Evolutionary conservation across 345 rosid species (phyloP).

Genomic region (Murraya koenigii): DNA sequence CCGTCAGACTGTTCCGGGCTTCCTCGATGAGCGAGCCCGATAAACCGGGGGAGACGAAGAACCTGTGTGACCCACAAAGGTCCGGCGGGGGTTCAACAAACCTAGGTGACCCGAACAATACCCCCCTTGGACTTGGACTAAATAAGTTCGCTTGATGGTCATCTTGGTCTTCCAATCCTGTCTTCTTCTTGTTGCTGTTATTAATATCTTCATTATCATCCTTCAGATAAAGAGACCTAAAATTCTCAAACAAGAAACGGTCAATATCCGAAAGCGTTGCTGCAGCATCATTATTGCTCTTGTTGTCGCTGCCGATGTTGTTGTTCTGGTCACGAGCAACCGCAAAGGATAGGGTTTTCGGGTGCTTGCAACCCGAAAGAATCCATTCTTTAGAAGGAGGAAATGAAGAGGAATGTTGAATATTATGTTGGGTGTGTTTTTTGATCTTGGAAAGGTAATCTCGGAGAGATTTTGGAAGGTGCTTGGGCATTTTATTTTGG

Average conservation of each 20-base stretch:
- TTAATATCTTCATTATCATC: conserved; percentile 32
- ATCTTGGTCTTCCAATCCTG: conserved; percentile 8
- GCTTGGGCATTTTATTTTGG: conserved; percentile 52
- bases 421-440: conserved; percentile 27
- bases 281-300: conserved; percentile 18
- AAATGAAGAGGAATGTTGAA: conserved; percentile 33
- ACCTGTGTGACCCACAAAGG: conserved; percentile 40
- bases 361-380: conserved; percentile 51
- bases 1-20: conserved; percentile 36
- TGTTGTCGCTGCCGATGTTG: conserved; percentile 2
- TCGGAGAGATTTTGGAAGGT: conserved; percentile 57
- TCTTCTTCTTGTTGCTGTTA: not conserved
- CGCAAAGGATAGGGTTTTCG: conserved; percentile 64
- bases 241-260: conserved; percentile 76
- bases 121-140: not conserved
- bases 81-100: conserved; percentile 27
- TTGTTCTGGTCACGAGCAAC: conserved; percentile 12
- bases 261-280: conserved; percentile 83
- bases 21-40: conserved; percentile 52
- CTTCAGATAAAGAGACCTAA: conserved; percentile 63
- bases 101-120: conserved; percentile 37
- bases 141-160: not conserved
- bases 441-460: conserved; percentile 64
- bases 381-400: conserved; percentile 49
- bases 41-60: conserved; percentile 40